Evolutionary conservation across 768 basidiomycete species (phyloP).

Genomic region (Amanita exitialis): DNA sequence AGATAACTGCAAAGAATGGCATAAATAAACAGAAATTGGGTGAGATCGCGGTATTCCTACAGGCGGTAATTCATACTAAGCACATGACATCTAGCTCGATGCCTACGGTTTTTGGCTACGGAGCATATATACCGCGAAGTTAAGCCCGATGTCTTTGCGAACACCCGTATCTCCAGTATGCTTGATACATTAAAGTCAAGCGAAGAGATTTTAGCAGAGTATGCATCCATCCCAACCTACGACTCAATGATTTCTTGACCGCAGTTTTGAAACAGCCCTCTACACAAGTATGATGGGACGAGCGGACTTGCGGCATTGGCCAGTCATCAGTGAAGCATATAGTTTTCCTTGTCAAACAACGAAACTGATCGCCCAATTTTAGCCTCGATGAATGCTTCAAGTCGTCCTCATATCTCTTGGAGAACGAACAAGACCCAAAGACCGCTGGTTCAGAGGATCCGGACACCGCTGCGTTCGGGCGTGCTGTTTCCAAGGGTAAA

Average conservation of each 20-base stretch:
- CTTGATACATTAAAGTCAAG: conserved; percentile 8
- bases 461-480: conserved; percentile 10
- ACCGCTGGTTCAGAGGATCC: conserved; percentile 12
- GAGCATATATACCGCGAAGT: conserved; percentile 18
- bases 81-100: conserved; percentile 9
- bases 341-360: not conserved
- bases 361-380: not conserved
- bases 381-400: conserved; percentile 17
- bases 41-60: conserved; percentile 3
- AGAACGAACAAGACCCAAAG: conserved; percentile 15
- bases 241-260: not conserved
- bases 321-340: conserved; percentile 12
- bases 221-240: not conserved
- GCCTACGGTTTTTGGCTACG: conserved; percentile 15
- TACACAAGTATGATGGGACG: conserved; percentile 18
- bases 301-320: conserved; percentile 18
- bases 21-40: conserved; percentile 24
- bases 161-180: conserved; percentile 14
- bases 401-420: conserved; percentile 15
- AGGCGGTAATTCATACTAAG: not conserved
- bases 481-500: conserved; percentile 11
- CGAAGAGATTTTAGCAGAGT: not conserved
- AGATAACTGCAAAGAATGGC: conserved; percentile 22
- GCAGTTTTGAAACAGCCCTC: conserved; percentile 12
- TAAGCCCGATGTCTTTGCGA: conserved; percentile 15